Evolutionary conservation across 2,329 filamentous ascomycete genomes (phyloP), one percentile per base, ranked within the genome.

Genomic region (Fusarium sp.): DNA sequence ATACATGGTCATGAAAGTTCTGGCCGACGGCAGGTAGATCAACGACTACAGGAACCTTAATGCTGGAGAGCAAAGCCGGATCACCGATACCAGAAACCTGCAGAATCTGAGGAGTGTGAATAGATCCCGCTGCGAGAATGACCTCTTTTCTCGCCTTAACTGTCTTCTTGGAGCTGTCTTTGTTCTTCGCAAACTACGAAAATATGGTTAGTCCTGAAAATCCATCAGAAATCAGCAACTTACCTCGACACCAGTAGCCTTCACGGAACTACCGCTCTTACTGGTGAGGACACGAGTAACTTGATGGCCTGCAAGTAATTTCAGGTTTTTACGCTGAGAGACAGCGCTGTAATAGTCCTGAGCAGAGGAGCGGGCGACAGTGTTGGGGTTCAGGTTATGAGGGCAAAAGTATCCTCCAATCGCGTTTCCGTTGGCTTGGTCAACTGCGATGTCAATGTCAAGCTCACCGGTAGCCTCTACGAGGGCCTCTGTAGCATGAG

Each of bases 51-150:
- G 76, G 65, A n/a, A 88, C 83, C 1, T 75, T 75, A 18, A 82
- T 74, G 8, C 66, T 65, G 1, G 75, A 52, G 8, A 88, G 70
- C 2, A 81, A 67, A 5, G 74, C 69, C 15, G 72, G 67, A 8
- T 78, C 75, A 0, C 85, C 85, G 10, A 87, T 79, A 2, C 85
- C 85, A n/a, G 84, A 86, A 4, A 84, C 75, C 66, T 86, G 81
- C 1, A 87, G 78, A 6, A 87, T 73, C 47, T 84, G 80, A 33
- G 77, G 84, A 20, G 76, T 84, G 67, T 80, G 76, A 9, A 80
- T 37, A 3, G 78, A 74, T 3, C 83, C 83, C 6, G 82, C 81
- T 1, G 80, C 78, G 7, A 84, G 57, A 16, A 85, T 75, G 6
- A 83, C 79, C 46, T 84, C 83, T 42, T 78, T 80, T 12, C 49